phyloP scores from a whole-genome alignment of 345 rosid genomes.

The Aethionema arabicum region DNA sequence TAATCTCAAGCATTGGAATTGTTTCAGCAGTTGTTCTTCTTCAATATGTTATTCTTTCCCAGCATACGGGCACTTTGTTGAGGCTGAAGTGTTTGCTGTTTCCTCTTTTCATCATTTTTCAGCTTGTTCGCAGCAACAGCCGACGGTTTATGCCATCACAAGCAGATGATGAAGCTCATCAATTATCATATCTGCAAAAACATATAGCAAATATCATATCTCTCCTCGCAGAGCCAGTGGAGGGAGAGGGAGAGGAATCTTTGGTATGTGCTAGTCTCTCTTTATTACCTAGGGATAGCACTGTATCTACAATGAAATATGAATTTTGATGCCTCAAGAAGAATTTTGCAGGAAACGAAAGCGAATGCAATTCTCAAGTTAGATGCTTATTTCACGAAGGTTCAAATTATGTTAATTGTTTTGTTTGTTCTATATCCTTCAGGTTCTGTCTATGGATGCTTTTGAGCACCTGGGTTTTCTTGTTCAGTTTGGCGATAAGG shows the following conservation, averaged over 20 bases:
- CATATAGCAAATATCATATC: conserved; percentile 84
- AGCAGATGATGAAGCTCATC: conserved; percentile 98
- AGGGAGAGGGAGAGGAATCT: conserved; percentile 86
- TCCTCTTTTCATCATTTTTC: conserved; percentile 29
- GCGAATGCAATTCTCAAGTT: conserved; percentile 10
- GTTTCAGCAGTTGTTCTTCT: conserved; percentile 11
- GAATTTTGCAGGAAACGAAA: not conserved
- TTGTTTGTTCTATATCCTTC: conserved; percentile 31
- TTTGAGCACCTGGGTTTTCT: conserved; percentile 97
- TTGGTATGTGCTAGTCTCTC: conserved; percentile 53
- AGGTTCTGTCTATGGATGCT: conserved; percentile 92
- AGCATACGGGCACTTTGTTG: not conserved
- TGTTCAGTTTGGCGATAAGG: conserved; percentile 90
- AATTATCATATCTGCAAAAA: conserved; percentile 89
- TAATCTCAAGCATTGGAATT: conserved; percentile 11
- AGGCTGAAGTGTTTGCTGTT: not conserved
- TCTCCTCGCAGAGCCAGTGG: conserved; percentile 87
- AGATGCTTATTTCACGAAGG: conserved; percentile 6
- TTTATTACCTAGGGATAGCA: not conserved
- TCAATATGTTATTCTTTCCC: not conserved
- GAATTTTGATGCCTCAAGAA: not conserved
- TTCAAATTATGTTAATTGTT: conserved; percentile 27
- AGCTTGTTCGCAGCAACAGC: conserved; percentile 99
- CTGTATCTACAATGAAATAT: not conserved
- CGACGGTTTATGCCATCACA: conserved; percentile 96